Percentiles rank a stretch among this genome's conserved stretches.
phyloP scores from a whole-genome alignment of 75 land plant species.

The Larix kaempferi region DNA sequence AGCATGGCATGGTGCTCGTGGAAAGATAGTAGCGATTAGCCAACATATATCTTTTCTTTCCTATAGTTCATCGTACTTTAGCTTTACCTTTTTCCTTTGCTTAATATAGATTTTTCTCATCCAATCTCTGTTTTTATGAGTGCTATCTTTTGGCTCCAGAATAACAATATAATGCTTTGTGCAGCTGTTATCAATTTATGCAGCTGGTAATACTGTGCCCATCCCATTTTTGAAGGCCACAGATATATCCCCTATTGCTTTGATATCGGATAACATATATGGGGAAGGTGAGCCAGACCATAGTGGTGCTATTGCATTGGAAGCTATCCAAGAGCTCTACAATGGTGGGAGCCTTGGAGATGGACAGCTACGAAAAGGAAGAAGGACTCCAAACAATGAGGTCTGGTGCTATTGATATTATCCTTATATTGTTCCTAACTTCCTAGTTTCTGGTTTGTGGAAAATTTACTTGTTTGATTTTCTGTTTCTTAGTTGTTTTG shows the following conservation, averaged over 20 bases:
- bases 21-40: not conserved
- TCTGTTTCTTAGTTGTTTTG: not conserved
- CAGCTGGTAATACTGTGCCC: constrained; percentile 98
- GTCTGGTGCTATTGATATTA: constrained; percentile 21
- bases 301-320: constrained; percentile 60
- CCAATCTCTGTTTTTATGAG: not conserved
- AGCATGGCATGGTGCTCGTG: not conserved
- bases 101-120: not conserved
- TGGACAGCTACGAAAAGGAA: constrained; percentile 61
- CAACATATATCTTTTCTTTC: not conserved
- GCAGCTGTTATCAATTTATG: constrained; percentile 90
- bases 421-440: not conserved
- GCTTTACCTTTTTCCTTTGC: not conserved
- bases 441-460: not conserved
- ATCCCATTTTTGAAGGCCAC: constrained; percentile 93
- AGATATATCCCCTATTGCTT: constrained; percentile 89
- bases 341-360: constrained; percentile 61
- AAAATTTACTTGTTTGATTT: not conserved
- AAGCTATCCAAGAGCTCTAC: constrained; percentile 92
- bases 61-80: not conserved
- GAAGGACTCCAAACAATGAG: constrained; percentile 75
- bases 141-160: not conserved
- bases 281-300: constrained; percentile 49
- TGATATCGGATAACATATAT: constrained; percentile 69
- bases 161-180: not conserved